phyloP scores from a whole-genome alignment of 306 rosid species.

The Sphenostylis stenocarpa region DNA sequence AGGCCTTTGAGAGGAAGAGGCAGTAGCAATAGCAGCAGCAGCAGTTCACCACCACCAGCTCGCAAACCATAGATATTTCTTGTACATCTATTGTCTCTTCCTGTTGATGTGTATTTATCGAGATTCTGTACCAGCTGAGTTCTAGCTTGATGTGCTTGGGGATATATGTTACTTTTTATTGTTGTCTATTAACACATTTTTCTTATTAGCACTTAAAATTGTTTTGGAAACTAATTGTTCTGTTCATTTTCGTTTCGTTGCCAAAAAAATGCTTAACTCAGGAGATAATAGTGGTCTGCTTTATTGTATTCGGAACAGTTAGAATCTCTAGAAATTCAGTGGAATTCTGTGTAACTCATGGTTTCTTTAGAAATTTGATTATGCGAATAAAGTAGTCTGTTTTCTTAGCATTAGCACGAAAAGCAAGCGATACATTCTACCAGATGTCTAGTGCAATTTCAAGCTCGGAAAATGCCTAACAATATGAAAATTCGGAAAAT shows the following conservation, averaged over 20 bases:
- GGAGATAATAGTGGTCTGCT: not conserved
- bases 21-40: constrained; percentile 89
- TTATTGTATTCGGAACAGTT: not conserved
- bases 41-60: constrained; percentile 77
- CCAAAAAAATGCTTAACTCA: constrained; percentile 3
- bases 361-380: not conserved
- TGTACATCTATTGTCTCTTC: not conserved
- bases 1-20: constrained; percentile 92
- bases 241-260: not conserved
- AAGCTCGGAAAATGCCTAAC: too few relatives aligned
- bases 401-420: not conserved
- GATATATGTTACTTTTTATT: constrained; percentile 12
- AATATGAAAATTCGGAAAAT: too few relatives aligned
- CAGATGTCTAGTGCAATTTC: too few relatives aligned
- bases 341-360: not conserved
- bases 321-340: not conserved
- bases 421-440: too few relatives aligned
- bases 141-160: constrained; percentile 22
- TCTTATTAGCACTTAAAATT: not conserved
- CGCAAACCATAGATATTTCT: constrained; percentile 58
- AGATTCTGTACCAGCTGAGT: constrained; percentile 22
- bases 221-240: constrained; percentile 12
- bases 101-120: constrained; percentile 36
- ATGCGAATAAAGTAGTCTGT: not conserved
- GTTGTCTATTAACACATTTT: constrained; percentile 3